These are phyloP conservation scores for Astrephomene gubernaculifera DNA, from an alignment of 139 green algal genomes.

Conservation along the genomic window DNA sequence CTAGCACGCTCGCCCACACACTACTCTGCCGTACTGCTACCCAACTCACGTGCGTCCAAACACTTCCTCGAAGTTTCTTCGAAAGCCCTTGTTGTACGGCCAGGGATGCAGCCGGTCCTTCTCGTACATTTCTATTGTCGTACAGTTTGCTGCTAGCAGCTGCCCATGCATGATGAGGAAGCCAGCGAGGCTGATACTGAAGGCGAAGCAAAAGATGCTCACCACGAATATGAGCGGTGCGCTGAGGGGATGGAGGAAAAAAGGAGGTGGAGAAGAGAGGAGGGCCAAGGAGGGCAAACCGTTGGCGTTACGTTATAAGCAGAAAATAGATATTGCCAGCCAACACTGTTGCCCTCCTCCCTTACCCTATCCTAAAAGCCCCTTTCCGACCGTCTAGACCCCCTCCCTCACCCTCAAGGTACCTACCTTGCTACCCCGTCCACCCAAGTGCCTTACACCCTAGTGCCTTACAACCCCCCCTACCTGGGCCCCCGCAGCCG, in stretches of 20 bases:
- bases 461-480: too few species aligned
- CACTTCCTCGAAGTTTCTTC: conserved; percentile 80
- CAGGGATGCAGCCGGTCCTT: conserved; percentile 82
- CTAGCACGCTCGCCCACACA: not conserved
- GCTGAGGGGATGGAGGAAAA: conserved; percentile 33
- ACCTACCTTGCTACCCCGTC: too few species aligned
- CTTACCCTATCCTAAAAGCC: too few species aligned
- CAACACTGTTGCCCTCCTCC: too few species aligned
- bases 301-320: too few species aligned
- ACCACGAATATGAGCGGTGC: conserved; percentile 67
- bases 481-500: conserved; percentile 35
- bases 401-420: too few species aligned
- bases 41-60: conserved; percentile 71
- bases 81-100: conserved; percentile 80
- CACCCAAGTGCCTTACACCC: too few species aligned
- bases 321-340: too few species aligned
- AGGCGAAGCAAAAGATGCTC: conserved; percentile 67
- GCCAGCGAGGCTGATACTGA: conserved; percentile 72
- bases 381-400: too few species aligned
- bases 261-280: too few species aligned
- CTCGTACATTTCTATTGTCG: conserved; percentile 94
- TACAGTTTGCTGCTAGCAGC: conserved; percentile 75
- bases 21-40: too few species aligned
- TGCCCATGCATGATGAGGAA: conserved; percentile 88
- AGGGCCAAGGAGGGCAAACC: too few species aligned